Percentiles rank a stretch among this genome's conserved stretches.
Conservation (phyloP, 257 asterid species). For the Leptodermis oblonga region DNA sequence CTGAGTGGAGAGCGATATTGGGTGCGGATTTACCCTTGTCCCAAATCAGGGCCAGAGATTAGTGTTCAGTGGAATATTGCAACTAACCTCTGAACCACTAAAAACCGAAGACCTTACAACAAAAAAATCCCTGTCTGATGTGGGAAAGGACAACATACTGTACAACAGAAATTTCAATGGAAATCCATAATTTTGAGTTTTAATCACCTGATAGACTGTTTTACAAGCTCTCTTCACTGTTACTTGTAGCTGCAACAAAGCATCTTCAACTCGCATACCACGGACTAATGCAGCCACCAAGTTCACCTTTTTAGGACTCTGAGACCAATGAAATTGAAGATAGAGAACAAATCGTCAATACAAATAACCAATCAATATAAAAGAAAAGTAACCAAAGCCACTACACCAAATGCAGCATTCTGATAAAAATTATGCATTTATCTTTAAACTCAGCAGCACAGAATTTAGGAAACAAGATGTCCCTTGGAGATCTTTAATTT, state of each 20-base stretch:
- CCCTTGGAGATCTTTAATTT: background rate
- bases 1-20: background rate
- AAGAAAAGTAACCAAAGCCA: background rate
- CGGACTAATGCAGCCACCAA: slow-evolving; percentile 92
- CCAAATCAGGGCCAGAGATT: background rate
- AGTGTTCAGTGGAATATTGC: background rate
- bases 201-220: slow-evolving; percentile 81
- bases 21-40: too few species aligned
- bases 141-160: background rate
- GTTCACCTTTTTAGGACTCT: slow-evolving; percentile 95
- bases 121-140: background rate
- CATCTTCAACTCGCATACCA: slow-evolving; percentile 99
- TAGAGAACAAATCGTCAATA: slow-evolving; percentile 3
- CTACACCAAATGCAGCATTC: background rate
- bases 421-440: background rate
- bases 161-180: background rate
- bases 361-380: background rate
- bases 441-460: background rate
- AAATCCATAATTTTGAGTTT: slow-evolving; percentile 4
- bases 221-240: slow-evolving; percentile 88
- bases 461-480: background rate
- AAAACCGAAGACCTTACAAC: too few species aligned
- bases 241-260: slow-evolving; percentile 90
- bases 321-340: slow-evolving; percentile 18
- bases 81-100: background rate